Conservation (phyloP, 192 early-diverging fungal species). For the Entomortierella chlamydospora region DNA sequence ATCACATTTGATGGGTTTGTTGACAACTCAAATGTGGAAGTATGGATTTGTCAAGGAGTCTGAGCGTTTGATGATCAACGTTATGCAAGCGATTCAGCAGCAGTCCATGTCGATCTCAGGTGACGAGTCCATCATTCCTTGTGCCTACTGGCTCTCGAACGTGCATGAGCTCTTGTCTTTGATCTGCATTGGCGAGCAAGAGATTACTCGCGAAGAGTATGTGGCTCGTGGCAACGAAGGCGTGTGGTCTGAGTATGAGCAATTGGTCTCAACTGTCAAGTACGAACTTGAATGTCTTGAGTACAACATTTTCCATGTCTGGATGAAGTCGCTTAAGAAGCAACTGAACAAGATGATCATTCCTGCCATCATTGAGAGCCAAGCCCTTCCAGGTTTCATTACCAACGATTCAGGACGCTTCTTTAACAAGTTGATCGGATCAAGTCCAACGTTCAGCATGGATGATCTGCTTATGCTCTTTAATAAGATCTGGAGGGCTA, state of each 20-base stretch:
- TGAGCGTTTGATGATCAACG: conserved; percentile 85
- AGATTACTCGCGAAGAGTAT: conserved; percentile 76
- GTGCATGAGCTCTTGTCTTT: conserved; percentile 94
- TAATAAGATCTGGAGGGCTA: conserved; percentile 92
- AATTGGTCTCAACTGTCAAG: conserved; percentile 86
- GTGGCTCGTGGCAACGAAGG: conserved; percentile 66
- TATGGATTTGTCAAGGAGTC: conserved; percentile 86
- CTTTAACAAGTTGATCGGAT: conserved; percentile 89
- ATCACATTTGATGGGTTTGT: conserved; percentile 89
- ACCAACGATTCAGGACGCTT: conserved; percentile 91
- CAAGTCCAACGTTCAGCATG: conserved; percentile 87
- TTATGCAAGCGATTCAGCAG: conserved; percentile 85
- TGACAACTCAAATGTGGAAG: conserved; percentile 88
- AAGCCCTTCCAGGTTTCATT: conserved; percentile 94
- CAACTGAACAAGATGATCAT: conserved; percentile 94
- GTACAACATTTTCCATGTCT: conserved; percentile 96
- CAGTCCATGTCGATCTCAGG: conserved; percentile 74
- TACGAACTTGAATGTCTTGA: conserved; percentile 92
- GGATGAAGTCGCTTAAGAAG: conserved; percentile 98
- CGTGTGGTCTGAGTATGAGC: conserved; percentile 78
- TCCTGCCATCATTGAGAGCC: conserved; percentile 95
- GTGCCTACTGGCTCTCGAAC: conserved; percentile 98
- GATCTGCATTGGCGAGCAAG: conserved; percentile 79
- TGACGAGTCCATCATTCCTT: conserved; percentile 82
- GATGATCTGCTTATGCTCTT: conserved; percentile 95